phyloP scores from a whole-genome alignment of 345 rosid genomes.

The Salix exigua region DNA sequence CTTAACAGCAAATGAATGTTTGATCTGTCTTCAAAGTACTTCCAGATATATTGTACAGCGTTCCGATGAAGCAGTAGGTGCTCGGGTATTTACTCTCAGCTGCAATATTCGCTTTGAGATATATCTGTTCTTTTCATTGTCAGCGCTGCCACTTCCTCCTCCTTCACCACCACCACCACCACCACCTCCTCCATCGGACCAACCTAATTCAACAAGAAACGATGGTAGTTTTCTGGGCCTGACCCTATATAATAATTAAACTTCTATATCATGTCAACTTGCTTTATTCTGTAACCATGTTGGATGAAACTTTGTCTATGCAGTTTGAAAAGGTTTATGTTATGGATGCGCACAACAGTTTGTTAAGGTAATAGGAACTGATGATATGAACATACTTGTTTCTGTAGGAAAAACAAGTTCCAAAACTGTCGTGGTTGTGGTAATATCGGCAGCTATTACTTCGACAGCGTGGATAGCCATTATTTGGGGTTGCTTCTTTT shows the following conservation, averaged over 20 bases:
- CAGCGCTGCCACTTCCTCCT: constrained; percentile 5
- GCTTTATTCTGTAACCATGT: too few species aligned
- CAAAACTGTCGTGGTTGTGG: neutral
- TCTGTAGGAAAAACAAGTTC: constrained; percentile 19
- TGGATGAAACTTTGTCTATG: too few species aligned
- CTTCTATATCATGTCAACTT: too few species aligned
- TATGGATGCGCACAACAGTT: too few species aligned
- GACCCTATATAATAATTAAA: neutral
- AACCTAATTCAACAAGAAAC: neutral
- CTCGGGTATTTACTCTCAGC: constrained; percentile 17
- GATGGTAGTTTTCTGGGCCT: constrained; percentile 12
- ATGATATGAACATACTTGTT: neutral
- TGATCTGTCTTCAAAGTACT: constrained; percentile 25
- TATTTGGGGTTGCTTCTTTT: too few species aligned
- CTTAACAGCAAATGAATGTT: constrained; percentile 18
- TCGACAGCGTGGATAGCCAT: neutral
- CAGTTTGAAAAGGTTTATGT: too few species aligned
- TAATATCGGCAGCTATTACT: neutral
- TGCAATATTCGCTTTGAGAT: constrained; percentile 38
- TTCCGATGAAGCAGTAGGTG: constrained; percentile 15
- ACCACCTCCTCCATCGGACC: neutral
- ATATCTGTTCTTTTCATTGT: constrained; percentile 19
- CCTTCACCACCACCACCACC: constrained; percentile 11
- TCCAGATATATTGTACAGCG: constrained; percentile 3
- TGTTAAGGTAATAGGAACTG: too few species aligned